A percentile compares a stretch with the other conserved stretches of the same genome.
phyloP scores from a whole-genome alignment of 2,329 filamentous ascomycete genomes.

The Boeremia exigua region DNA sequence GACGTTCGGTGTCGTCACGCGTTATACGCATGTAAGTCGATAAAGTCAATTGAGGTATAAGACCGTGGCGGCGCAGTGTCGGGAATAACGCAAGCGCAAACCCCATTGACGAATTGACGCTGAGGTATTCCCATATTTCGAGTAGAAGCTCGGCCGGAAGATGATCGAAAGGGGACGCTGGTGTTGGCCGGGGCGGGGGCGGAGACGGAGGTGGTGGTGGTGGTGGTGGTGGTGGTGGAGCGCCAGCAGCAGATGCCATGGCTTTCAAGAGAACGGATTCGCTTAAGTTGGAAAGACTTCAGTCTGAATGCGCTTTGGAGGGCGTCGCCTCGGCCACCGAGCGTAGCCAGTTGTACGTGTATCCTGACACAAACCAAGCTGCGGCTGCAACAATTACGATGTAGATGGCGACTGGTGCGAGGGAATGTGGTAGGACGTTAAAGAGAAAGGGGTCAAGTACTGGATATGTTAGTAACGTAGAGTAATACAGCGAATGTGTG shows the following conservation, averaged over 20 bases:
- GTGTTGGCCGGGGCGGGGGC: conserved; percentile 18
- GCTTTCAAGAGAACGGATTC: neutral
- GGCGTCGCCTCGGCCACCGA: conserved; percentile 25
- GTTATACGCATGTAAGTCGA: conserved; percentile 35
- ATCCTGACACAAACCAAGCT: conserved; percentile 58
- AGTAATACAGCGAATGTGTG: neutral
- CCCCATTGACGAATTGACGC: conserved; percentile 51
- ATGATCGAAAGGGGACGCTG: conserved; percentile 39
- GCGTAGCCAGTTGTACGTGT: conserved; percentile 47
- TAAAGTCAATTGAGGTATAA: conserved; percentile 37
- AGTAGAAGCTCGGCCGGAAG: conserved; percentile 57
- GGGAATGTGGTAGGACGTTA: conserved; percentile 79
- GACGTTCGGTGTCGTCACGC: conserved; percentile 5
- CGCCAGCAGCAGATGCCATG: conserved; percentile 34
- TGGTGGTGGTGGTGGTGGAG: conserved; percentile 25
- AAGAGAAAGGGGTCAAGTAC: conserved; percentile 86
- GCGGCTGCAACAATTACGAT: conserved; percentile 65
- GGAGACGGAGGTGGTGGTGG: no score
- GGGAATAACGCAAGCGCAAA: conserved; percentile 57
- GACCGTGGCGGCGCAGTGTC: conserved; percentile 47
- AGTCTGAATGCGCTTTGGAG: conserved; percentile 43
- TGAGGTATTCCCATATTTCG: conserved; percentile 51
- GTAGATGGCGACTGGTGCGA: conserved; percentile 75
- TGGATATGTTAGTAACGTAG: conserved; percentile 24
- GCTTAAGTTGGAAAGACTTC: conserved; percentile 11